phyloP scores from a whole-genome alignment of 768 basidiomycete genomes.

The Boletus tomentosulus region DNA sequence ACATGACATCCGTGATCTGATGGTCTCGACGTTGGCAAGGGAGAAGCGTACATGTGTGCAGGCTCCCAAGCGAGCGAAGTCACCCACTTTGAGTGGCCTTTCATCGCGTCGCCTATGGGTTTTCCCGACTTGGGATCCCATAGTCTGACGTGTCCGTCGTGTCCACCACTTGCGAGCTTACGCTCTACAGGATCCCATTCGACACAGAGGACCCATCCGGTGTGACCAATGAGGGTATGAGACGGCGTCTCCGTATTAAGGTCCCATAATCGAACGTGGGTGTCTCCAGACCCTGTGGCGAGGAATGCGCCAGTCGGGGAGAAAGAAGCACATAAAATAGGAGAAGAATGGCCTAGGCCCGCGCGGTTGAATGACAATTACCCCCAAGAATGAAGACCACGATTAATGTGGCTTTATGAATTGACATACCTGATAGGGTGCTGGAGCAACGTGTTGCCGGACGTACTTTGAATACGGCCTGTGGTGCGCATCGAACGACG shows the following conservation, averaged over 20 bases:
- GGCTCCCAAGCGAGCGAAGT: conserved; percentile 96
- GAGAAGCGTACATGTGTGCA: conserved; percentile 69
- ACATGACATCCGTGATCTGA: conserved; percentile 5
- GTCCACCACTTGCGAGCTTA: conserved; percentile 87
- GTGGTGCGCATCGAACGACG: conserved; percentile 86
- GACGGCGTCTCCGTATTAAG: conserved; percentile 90
- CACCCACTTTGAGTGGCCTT: conserved; percentile 95
- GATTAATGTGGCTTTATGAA: conserved; percentile 2
- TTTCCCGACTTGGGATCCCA: conserved; percentile 96
- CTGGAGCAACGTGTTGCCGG: conserved; percentile 94
- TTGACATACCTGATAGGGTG: conserved; percentile 69
- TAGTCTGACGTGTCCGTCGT: conserved; percentile 87
- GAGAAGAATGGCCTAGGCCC: conserved; percentile 75
- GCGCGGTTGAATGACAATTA: conserved; percentile 3
- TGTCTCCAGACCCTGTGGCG: conserved; percentile 95
- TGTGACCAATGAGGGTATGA: conserved; percentile 81
- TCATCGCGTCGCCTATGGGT: conserved; percentile 80
- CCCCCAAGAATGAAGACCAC: conserved; percentile 1
- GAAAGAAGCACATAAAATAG: conserved; percentile 93
- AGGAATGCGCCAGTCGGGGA: conserved; percentile 89
- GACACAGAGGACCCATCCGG: conserved; percentile 94
- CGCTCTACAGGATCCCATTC: conserved; percentile 97
- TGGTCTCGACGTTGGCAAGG: background rate
- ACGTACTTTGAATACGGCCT: conserved; percentile 91
- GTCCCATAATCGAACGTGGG: conserved; percentile 91